These are phyloP conservation scores for Toxicodendron radicans DNA, from an alignment of 345 rosid species.

Conservation along the genomic window DNA sequence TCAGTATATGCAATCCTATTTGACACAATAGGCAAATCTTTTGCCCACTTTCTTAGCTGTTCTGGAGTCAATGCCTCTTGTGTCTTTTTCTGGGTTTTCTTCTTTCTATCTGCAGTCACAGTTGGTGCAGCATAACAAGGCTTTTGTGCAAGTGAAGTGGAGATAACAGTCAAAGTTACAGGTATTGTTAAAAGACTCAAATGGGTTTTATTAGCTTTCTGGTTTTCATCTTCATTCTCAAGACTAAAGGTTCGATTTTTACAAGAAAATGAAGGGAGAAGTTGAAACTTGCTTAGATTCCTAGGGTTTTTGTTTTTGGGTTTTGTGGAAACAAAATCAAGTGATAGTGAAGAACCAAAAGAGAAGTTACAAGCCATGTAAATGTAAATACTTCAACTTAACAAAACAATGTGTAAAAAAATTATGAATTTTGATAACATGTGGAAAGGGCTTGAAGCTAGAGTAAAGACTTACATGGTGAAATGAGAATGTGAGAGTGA, in stretches of 20 bases:
- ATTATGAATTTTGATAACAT: not conserved
- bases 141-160: slow-evolving; percentile 49
- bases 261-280: slow-evolving; percentile 38
- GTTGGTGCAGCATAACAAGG: slow-evolving; percentile 51
- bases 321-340: slow-evolving; percentile 28
- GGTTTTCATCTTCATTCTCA: slow-evolving; percentile 24
- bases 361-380: slow-evolving; percentile 50
- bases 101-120: slow-evolving; percentile 39
- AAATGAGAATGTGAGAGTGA: slow-evolving; percentile 27
- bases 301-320: slow-evolving; percentile 25
- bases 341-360: slow-evolving; percentile 36
- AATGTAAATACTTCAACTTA: not conserved
- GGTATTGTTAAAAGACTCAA: slow-evolving; percentile 60
- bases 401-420: not conserved
- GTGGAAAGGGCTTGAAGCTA: not conserved
- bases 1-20: slow-evolving; percentile 75
- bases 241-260: slow-evolving; percentile 25
- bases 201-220: slow-evolving; percentile 27
- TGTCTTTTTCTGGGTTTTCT: slow-evolving; percentile 52
- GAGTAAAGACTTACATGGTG: slow-evolving; percentile 29
- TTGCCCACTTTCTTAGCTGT: slow-evolving; percentile 75
- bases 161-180: slow-evolving; percentile 64
- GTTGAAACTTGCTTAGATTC: slow-evolving; percentile 20
- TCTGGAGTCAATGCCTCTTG: slow-evolving; percentile 63
- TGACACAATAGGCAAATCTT: slow-evolving; percentile 64